Base-by-base conservation (phyloP, 345 rosid species). In the Zanthoxylum bungeanum region DNA sequence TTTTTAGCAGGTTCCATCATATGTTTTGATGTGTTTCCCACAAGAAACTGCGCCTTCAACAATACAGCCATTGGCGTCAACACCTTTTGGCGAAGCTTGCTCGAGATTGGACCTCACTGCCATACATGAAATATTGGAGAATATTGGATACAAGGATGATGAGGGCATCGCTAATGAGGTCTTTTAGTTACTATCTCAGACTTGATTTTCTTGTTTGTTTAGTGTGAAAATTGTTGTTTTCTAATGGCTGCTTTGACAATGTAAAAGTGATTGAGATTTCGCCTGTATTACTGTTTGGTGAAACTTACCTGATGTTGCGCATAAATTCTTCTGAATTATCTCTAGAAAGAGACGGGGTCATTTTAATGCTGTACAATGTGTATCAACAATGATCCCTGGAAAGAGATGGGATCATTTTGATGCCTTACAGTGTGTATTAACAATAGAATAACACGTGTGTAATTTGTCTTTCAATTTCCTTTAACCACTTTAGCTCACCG, bases 91-190 rank as follows among this genome's bases (percentile, higher is more conserved):
- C 2, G 98, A 94, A 83, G 91, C 95, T 76, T 90, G 98, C 77
- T 75, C 74, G 79, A 86, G 98, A 80, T 24, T 84, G 80, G 98
- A 94, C 84, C 92, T 94, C 53, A 90, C 93, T 47, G 93, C 90
- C 44, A 86, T 94, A 72, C 98, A 88, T 71, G 98, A 92, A 81
- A 85, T 89, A 64, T 82, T 94, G 46, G 93, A 90, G 64, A 89
- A 89, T 85, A 73, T 78, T 19, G 98, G 98, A 68, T 94, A 94
- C 86, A 91, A 89, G 85, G 98, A 94, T 44, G 98, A 94, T 66
- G 98, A 92, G 77, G 98, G 92, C 56, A 79, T 89, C 69, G 86
- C 92, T 49, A 90, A 90, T 77, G 98, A 90, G 98, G 98, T 94
- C 66, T 36, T 62, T 31, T 25, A 5, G 63, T 80, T 44, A 52